These are phyloP conservation scores for Hypholoma fasciculare DNA, from an alignment of 768 basidiomycete species.

Conservation along the genomic window DNA sequence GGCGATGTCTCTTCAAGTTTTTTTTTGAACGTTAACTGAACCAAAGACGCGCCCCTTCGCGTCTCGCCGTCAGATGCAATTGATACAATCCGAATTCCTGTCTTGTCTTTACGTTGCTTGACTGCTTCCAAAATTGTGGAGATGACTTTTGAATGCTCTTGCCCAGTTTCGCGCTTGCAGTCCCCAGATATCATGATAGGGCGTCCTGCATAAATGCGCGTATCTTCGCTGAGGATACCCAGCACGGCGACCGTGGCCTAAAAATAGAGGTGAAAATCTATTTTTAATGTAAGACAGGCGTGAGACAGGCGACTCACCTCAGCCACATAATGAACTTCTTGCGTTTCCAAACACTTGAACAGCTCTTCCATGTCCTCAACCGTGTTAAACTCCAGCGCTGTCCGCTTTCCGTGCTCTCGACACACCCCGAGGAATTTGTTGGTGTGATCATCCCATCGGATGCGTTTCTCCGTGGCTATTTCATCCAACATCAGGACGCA, in stretches of 20 bases:
- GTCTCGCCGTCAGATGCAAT: constrained; percentile 28
- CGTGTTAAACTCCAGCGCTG: constrained; percentile 15
- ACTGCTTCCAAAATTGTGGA: constrained; percentile 9
- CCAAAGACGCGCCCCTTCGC: constrained; percentile 19
- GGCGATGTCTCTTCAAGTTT: constrained; percentile 13
- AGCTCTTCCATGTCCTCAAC: constrained; percentile 18
- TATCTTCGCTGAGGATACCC: constrained; percentile 24
- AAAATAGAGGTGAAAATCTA: constrained; percentile 4
- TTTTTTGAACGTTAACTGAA: constrained; percentile 14
- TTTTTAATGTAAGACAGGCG: not conserved
- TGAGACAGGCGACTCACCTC: constrained; percentile 15
- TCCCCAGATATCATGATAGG: constrained; percentile 27
- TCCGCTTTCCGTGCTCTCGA: constrained; percentile 18
- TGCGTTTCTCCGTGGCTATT: constrained; percentile 21
- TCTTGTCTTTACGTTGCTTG: constrained; percentile 1
- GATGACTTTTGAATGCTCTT: constrained; percentile 17
- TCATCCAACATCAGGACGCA: constrained; percentile 30
- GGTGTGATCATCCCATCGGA: constrained; percentile 21
- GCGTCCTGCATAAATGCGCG: constrained; percentile 22
- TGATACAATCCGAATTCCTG: constrained; percentile 16
- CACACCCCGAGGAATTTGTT: constrained; percentile 27
- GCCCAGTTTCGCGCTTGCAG: constrained; percentile 27
- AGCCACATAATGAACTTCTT: constrained; percentile 19
- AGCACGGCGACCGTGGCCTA: constrained; percentile 28
- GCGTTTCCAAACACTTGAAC: constrained; percentile 12